Percentiles rank a stretch among this genome's conserved stretches.
phyloP scores from a whole-genome alignment of 1,284 basidiomycete genomes.

The Golubevia pallescens region DNA sequence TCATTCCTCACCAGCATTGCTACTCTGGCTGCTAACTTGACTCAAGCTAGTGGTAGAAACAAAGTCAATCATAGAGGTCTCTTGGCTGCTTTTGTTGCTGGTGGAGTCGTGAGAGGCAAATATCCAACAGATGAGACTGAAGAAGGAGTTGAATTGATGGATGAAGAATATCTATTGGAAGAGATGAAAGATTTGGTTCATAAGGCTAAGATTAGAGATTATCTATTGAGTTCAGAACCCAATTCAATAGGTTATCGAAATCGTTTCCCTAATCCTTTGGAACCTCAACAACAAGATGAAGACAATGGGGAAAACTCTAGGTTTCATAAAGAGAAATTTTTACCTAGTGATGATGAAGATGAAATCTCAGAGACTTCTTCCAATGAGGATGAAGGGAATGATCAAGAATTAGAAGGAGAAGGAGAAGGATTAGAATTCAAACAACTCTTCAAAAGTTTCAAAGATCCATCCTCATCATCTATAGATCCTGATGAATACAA shows the following conservation, averaged over 20 bases:
- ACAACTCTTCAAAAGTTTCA: neutral
- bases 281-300: neutral
- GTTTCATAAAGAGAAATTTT: neutral
- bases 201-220: neutral
- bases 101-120: neutral
- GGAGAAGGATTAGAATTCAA: neutral
- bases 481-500: neutral
- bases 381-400: neutral
- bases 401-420: neutral
- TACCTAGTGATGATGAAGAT: neutral
- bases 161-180: neutral
- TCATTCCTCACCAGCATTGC: neutral
- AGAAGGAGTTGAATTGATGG: neutral
- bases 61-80: neutral
- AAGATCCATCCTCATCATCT: too few species aligned
- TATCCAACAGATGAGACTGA: neutral
- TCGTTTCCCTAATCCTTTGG: neutral
- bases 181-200: neutral
- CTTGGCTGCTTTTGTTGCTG: neutral
- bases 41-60: neutral
- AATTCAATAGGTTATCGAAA: neutral
- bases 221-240: too few species aligned
- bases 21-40: neutral
- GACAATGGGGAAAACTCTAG: neutral
- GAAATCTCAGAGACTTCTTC: neutral